These are phyloP conservation scores for Asterella californica DNA, from an alignment of 225 moss, liverwort and hornwort genomes.

Conservation along the genomic window DNA sequence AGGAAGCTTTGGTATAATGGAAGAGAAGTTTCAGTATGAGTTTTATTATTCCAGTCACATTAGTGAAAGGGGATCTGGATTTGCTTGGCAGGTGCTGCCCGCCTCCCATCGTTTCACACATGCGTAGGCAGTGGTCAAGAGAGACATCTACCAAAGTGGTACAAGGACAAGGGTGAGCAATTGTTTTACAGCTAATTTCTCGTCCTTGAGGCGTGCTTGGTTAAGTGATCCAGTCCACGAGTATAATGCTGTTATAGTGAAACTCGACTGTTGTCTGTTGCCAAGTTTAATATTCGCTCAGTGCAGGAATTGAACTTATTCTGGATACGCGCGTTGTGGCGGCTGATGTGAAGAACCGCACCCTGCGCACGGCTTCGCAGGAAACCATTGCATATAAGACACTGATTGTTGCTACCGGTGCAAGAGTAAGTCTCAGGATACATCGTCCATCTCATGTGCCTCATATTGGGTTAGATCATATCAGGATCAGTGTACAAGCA, in stretches of 20 bases:
- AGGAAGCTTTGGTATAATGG: too few relatives aligned
- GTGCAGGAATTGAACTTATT: conserved; percentile 86
- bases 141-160: conserved; percentile 71
- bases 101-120: conserved; percentile 84
- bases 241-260: not conserved
- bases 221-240: not conserved
- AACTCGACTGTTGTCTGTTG: not conserved
- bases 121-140: conserved; percentile 85
- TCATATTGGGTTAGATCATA: too few relatives aligned
- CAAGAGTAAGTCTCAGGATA: conserved; percentile 53
- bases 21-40: too few relatives aligned
- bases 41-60: not conserved
- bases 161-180: conserved; percentile 76
- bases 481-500: too few relatives aligned
- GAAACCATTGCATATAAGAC: conserved; percentile 71
- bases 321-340: conserved; percentile 65
- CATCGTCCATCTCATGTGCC: too few relatives aligned
- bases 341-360: conserved; percentile 53
- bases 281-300: not conserved
- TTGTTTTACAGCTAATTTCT: not conserved
- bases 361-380: conserved; percentile 67
- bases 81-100: conserved; percentile 45
- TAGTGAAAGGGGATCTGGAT: not conserved
- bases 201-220: not conserved
- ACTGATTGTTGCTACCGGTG: conserved; percentile 87